These are phyloP conservation scores for Penicillium longicatenatum DNA, from an alignment of 495 filamentous ascomycete genomes.

Conservation along the genomic window DNA sequence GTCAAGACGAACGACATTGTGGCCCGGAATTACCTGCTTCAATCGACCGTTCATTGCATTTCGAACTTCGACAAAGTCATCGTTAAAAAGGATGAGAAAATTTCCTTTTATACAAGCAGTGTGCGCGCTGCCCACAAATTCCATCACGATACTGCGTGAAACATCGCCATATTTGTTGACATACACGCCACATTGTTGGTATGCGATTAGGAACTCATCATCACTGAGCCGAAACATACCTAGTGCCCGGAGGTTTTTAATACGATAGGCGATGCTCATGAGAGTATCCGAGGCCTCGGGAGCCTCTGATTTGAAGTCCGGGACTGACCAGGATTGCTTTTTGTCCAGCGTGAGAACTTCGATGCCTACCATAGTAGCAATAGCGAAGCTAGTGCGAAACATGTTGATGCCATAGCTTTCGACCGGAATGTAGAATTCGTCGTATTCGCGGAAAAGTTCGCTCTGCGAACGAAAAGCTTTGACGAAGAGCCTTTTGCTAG, in stretches of 20 bases:
- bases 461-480: conserved; percentile 68
- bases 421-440: conserved; percentile 96
- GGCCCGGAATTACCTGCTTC: conserved; percentile 89
- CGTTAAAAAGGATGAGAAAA: conserved; percentile 74
- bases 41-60: conserved; percentile 95
- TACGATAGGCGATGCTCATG: conserved; percentile 74
- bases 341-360: conserved; percentile 96
- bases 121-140: conserved; percentile 89
- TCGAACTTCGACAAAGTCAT: conserved; percentile 94
- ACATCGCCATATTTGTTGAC: conserved; percentile 98
- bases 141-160: conserved; percentile 90
- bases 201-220: conserved; percentile 88
- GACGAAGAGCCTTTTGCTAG: conserved; percentile 64
- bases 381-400: conserved; percentile 88
- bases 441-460: conserved; percentile 96
- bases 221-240: conserved; percentile 97
- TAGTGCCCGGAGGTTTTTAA: conserved; percentile 77
- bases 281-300: conserved; percentile 63
- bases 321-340: conserved; percentile 87
- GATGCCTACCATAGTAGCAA: conserved; percentile 85
- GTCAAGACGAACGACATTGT: conserved; percentile 84
- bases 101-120: conserved; percentile 83
- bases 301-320: conserved; percentile 64
- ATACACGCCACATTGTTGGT: conserved; percentile 94
- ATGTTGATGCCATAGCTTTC: conserved; percentile 94